Conservation (phyloP, 202 grass and related monocot genomes). For the Zoysia matrella region DNA sequence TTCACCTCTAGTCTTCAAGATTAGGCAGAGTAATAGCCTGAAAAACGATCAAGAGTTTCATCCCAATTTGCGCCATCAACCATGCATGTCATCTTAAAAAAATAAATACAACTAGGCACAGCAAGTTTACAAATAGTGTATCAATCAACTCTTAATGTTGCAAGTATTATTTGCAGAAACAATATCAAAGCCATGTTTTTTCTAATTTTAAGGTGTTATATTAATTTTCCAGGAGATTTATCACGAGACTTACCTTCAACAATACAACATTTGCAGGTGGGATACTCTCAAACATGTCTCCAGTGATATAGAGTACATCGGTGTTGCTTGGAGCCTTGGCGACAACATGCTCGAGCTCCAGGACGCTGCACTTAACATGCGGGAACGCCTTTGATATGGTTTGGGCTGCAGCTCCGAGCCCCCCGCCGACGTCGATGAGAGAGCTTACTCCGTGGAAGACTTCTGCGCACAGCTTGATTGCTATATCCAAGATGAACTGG, state of each 20-base stretch:
- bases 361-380: conserved; percentile 8
- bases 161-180: too few species aligned
- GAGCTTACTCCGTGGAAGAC: background rate
- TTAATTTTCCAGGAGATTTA: too few species aligned
- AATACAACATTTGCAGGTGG: background rate
- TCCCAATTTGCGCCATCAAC: too few species aligned
- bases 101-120: too few species aligned
- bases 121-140: background rate
- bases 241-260: background rate
- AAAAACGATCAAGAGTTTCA: too few species aligned
- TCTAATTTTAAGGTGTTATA: background rate
- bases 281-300: conserved; percentile 14
- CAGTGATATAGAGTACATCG: background rate
- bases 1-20: too few species aligned
- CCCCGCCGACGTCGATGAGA: conserved; percentile 9
- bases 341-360: background rate
- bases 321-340: background rate
- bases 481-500: conserved; percentile 16
- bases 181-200: too few species aligned
- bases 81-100: too few species aligned
- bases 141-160: background rate
- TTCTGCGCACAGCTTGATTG: background rate
- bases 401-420: background rate
- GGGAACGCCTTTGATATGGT: conserved; percentile 14
- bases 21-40: too few species aligned